Base-by-base conservation (phyloP, 192 early-diverging fungal genomes). In the Funneliformis geosporum region DNA sequence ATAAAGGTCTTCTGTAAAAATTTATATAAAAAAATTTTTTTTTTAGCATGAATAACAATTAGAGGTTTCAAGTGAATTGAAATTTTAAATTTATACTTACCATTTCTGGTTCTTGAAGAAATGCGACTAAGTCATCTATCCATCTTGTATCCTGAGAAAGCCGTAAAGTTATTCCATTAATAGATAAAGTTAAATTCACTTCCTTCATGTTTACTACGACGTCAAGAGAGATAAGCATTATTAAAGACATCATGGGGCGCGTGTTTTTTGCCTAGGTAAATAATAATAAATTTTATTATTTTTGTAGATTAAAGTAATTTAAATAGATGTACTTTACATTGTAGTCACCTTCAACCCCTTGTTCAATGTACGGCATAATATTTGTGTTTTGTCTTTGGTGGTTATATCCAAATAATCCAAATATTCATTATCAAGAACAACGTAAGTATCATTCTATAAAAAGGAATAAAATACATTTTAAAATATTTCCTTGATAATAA, bases 181-280 rank as follows among this genome's bases (percentile, higher is more conserved):
- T 10, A 7, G 81, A 77, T 28, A 91, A 80, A 2, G 87, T 84
- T 11, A 94, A 69, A 42, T 86, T 87, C 2, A 88, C 90, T 14
- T 84, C 83, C 47, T 91, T 93, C 46, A 89, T 85, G 78, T 90
- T 88, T 73, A 88, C 85, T 47, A 88, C 87, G 8, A 88, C 23
- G 23, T 85, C 88, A 64, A 81, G 86, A 1, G 82, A 85, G 0
- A 90, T 81, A 39, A 83, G 68, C 21, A 89, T 88, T 21, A 89
- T 85, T 60, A 91, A 61, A 65, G 90, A 87, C 14, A 92, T 80
- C 91, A 91, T 92, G 9, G 91, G 86, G 59, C 79, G 82, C 3
- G 83, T 79, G 67, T 85, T 76, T 78, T 83, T 89, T n/a, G 85
- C 65, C 86, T 89, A 66, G 65, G 33, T 7, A 61, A 44, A 21